phyloP scores from a whole-genome alignment of 768 basidiomycete genomes.

The Chalciporus sphaerocephalus region DNA sequence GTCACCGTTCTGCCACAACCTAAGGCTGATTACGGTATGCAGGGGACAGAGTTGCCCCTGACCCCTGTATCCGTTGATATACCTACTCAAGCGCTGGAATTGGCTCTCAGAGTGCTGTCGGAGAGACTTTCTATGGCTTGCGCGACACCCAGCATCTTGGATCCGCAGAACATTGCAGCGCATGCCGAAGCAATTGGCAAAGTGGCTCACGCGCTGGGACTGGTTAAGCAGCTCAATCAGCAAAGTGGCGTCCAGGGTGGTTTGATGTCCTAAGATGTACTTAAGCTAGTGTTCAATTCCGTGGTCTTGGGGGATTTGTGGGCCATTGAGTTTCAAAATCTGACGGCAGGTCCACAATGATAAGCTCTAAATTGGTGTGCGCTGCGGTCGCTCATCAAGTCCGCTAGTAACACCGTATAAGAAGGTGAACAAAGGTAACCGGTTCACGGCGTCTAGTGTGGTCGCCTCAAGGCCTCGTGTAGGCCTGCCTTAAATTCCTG shows the following conservation, averaged over 20 bases:
- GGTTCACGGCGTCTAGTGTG: conserved; percentile 32
- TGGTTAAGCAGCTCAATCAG: conserved; percentile 56
- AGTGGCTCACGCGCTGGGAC: conserved; percentile 55
- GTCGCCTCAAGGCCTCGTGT: conserved; percentile 34
- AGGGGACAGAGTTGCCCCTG: conserved; percentile 18
- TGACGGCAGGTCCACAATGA: too few species aligned
- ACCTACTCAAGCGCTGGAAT: conserved; percentile 48
- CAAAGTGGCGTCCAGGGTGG: conserved; percentile 17
- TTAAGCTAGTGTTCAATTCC: too few species aligned
- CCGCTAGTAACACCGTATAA: background rate
- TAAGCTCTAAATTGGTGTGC: too few species aligned
- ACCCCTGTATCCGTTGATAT: conserved; percentile 16
- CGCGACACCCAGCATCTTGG: conserved; percentile 34
- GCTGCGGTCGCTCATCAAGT: conserved; percentile 6
- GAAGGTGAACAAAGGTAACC: conserved; percentile 2
- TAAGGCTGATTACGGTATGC: conserved; percentile 4
- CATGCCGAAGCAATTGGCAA: conserved; percentile 70
- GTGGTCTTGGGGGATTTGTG: too few species aligned
- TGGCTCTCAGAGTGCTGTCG: conserved; percentile 49
- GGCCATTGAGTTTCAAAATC: too few species aligned
- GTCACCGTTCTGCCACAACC: background rate
- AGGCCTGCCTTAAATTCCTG: conserved; percentile 26
- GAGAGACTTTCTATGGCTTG: conserved; percentile 46
- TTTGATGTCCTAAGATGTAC: conserved; percentile 14
- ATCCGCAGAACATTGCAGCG: conserved; percentile 47